A percentile compares a stretch with the other conserved stretches of the same genome.
Evolutionary conservation across 345 rosid species (phyloP).

Genomic region (Eucalyptus tenuipes): DNA sequence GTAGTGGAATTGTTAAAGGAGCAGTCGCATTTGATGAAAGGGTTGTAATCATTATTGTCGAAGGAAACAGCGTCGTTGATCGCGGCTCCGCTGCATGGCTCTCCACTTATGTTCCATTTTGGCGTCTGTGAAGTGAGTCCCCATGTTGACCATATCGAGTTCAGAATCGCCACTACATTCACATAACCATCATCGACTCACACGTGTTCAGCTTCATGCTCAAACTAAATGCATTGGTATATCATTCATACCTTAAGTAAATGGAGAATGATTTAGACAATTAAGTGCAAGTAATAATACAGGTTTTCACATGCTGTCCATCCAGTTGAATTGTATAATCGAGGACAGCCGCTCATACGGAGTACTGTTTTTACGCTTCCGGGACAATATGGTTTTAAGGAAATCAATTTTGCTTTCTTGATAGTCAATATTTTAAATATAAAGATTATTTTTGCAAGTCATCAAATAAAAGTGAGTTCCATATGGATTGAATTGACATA

Average conservation of each 20-base stretch:
- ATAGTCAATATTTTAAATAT: not conserved
- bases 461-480: not conserved
- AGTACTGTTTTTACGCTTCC: not conserved
- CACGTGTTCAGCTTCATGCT: not conserved
- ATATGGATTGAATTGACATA: not conserved
- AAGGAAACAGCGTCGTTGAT: not conserved
- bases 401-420: not conserved
- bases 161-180: slow-evolving; percentile 22
- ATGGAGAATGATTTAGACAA: not conserved
- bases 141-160: slow-evolving; percentile 39
- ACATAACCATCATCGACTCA: not conserved
- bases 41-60: slow-evolving; percentile 1
- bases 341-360: not conserved
- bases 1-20: slow-evolving; percentile 8
- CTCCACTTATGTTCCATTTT: slow-evolving; percentile 49
- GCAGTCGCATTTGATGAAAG: slow-evolving; percentile 55
- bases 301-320: not conserved
- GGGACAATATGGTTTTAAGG: not conserved
- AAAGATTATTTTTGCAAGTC: not conserved
- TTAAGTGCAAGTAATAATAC: not conserved
- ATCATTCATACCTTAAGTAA: not conserved
- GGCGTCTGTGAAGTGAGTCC: not conserved
- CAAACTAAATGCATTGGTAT: fast-evolving
- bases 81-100: slow-evolving; percentile 48
- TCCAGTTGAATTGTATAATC: not conserved